Conservation (phyloP, 306 rosid genomes). For the Oxytropis ochrocephala region DNA sequence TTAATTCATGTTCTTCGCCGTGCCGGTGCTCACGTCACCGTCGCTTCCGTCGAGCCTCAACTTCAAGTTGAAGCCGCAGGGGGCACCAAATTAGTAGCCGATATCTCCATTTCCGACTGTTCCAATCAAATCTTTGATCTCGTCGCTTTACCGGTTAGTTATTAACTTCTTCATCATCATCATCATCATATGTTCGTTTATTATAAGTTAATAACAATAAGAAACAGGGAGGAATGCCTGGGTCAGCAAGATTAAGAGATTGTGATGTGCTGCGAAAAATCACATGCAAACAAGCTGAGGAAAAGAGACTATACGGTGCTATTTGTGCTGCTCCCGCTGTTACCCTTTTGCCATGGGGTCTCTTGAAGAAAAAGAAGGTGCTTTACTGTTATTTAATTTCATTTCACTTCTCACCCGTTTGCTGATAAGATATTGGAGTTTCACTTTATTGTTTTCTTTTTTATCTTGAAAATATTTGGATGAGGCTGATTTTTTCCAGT, state of each 20-base stretch:
- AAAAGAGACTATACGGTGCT: constrained; percentile 83
- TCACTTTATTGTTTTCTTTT: constrained; percentile 5
- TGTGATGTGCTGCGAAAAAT: constrained; percentile 54
- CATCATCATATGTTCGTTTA: background rate
- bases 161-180: background rate
- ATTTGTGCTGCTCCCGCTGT: constrained; percentile 97
- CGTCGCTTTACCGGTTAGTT: constrained; percentile 81
- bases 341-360: constrained; percentile 96
- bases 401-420: background rate
- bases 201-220: background rate
- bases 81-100: constrained; percentile 75
- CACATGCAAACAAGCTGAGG: constrained; percentile 75
- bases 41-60: constrained; percentile 82
- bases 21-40: constrained; percentile 88
- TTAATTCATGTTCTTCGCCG: constrained; percentile 78
- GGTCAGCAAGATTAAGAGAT: constrained; percentile 83
- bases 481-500: constrained; percentile 46
- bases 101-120: constrained; percentile 54
- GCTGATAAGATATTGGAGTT: background rate
- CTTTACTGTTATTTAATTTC: background rate
- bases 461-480: too few species aligned
- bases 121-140: constrained; percentile 69
- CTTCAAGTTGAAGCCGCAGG: constrained; percentile 74
- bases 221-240: constrained; percentile 94
- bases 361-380: constrained; percentile 71